These are phyloP conservation scores for Suillus hirtellus DNA, from an alignment of 768 basidiomycete species.

Conservation along the genomic window DNA sequence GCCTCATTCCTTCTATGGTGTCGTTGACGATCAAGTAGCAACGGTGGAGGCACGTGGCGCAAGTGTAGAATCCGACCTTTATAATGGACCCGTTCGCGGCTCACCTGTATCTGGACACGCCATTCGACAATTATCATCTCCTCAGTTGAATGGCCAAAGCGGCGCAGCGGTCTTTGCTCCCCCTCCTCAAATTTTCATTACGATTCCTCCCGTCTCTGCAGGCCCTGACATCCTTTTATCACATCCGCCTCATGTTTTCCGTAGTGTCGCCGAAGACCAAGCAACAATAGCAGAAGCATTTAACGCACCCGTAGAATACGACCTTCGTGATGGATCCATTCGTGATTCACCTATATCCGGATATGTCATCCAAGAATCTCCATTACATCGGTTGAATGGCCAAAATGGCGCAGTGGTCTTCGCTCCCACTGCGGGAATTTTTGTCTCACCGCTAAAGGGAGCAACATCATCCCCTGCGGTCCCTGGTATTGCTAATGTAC, in stretches of 20 bases:
- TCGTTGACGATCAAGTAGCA: background rate
- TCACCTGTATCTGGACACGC: constrained; percentile 4
- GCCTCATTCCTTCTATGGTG: background rate
- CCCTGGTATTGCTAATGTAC: background rate
- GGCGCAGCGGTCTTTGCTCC: constrained; percentile 17
- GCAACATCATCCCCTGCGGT: background rate
- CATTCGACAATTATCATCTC: background rate
- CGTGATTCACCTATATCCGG: background rate
- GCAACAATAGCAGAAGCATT: background rate
- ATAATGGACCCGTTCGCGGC: background rate
- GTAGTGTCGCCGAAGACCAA: background rate
- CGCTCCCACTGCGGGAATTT: constrained; percentile 25
- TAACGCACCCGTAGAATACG: background rate
- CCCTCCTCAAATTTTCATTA: constrained; percentile 23
- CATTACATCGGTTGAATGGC: background rate
- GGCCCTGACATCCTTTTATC: background rate
- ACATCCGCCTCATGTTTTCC: background rate
- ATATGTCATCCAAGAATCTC: background rate
- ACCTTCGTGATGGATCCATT: no score
- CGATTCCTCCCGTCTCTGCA: background rate
- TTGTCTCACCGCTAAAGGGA: constrained; percentile 32
- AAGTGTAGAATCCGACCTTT: background rate
- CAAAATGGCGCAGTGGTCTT: constrained; percentile 10
- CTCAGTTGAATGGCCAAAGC: background rate
- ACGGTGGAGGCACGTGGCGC: background rate